These are phyloP conservation scores for Nigrospora oryzae DNA, from an alignment of 2,329 filamentous ascomycete genomes.

Conservation along the genomic window DNA sequence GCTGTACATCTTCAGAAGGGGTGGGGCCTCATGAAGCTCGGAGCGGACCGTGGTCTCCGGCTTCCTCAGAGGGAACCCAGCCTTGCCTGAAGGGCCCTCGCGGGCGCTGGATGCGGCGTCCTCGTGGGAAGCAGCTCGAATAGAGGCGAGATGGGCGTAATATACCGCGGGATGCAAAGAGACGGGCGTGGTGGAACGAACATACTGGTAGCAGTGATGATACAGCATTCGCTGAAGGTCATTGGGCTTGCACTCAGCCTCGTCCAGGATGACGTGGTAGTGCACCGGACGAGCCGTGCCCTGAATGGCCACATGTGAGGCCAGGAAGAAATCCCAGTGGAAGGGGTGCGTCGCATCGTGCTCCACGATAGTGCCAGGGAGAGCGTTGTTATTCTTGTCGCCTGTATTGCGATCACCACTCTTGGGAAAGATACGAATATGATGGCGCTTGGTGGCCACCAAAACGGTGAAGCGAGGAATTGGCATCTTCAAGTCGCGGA, in stretches of 20 bases:
- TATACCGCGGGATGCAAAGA: conserved; percentile 86
- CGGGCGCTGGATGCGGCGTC: conserved; percentile 32
- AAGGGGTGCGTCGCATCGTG: conserved; percentile 83
- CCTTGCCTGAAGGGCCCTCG: conserved; percentile 34
- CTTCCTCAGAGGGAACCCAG: conserved; percentile 21
- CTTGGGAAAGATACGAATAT: conserved; percentile 84
- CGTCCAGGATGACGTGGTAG: conserved; percentile 83
- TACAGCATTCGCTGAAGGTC: conserved; percentile 84
- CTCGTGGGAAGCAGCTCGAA: conserved; percentile 72
- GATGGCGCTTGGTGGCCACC: conserved; percentile 87
- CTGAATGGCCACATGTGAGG: conserved; percentile 68
- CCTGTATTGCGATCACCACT: conserved; percentile 32
- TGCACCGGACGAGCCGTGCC: conserved; percentile 89
- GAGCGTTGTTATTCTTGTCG: conserved; percentile 72
- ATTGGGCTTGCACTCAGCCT: conserved; percentile 58
- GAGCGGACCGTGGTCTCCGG: background rate
- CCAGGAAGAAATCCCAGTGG: conserved; percentile 77
- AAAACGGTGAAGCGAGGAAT: conserved; percentile 71
- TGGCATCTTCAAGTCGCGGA: conserved; percentile 29
- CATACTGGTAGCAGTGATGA: conserved; percentile 90
- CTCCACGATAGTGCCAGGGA: conserved; percentile 84
- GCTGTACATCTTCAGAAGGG: conserved; percentile 20
- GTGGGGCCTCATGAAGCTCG: conserved; percentile 6
- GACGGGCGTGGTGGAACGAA: conserved; percentile 84
- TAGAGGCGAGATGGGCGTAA: conserved; percentile 86